These are phyloP conservation scores for Eucalyptus guilfoylei DNA, from an alignment of 345 rosid species.

Conservation along the genomic window DNA sequence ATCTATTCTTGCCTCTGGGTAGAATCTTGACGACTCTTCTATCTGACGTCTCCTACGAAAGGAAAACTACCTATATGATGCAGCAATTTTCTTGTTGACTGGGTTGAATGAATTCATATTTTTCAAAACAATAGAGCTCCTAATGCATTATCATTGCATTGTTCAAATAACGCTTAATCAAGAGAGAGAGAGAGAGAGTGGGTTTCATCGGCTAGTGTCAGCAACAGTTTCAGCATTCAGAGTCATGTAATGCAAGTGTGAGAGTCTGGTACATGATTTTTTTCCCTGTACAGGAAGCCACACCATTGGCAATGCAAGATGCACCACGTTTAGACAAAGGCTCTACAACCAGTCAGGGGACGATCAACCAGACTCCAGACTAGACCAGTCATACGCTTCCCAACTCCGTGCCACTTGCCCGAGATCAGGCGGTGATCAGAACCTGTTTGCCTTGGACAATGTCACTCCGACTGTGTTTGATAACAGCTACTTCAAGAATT, in stretches of 20 bases:
- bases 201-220: background rate
- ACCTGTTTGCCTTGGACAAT: slow-evolving; percentile 44
- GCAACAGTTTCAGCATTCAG: background rate
- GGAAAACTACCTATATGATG: background rate
- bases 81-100: background rate
- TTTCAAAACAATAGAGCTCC: background rate
- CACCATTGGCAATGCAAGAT: slow-evolving; percentile 72
- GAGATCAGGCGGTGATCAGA: slow-evolving; percentile 45
- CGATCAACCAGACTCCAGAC: slow-evolving; percentile 50
- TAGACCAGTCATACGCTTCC: slow-evolving; percentile 51
- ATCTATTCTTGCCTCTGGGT: background rate
- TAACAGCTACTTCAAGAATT: slow-evolving; percentile 68
- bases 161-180: background rate
- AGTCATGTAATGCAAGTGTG: background rate
- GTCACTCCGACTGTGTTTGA: slow-evolving; percentile 44
- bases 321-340: slow-evolving; percentile 90
- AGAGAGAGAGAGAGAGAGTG: background rate
- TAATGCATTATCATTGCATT: background rate
- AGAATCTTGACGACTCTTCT: background rate
- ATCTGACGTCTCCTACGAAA: background rate
- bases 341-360: slow-evolving; percentile 66
- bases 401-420: slow-evolving; percentile 39
- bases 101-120: background rate
- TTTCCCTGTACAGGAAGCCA: slow-evolving; percentile 49
- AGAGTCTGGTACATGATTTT: background rate